phyloP scores from a whole-genome alignment of 2,329 filamentous ascomycete genomes.

The Paramyrothecium sp. region DNA sequence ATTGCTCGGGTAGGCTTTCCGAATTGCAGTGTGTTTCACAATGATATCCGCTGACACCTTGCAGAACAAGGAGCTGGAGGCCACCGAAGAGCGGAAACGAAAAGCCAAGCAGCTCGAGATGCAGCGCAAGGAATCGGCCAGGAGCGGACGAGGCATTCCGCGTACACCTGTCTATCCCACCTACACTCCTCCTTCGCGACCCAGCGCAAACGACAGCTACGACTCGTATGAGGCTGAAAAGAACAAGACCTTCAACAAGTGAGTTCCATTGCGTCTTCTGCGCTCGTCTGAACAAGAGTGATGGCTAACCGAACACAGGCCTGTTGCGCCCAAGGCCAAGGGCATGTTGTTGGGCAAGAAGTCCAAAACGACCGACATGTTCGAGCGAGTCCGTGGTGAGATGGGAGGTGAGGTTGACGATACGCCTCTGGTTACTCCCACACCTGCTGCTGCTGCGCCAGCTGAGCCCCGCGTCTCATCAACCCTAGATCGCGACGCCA shows the following conservation, averaged over 20 bases:
- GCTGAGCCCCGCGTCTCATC: constrained; percentile 59
- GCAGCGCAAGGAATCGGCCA: constrained; percentile 93
- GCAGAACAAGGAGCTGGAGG: constrained; percentile 97
- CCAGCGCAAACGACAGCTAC: constrained; percentile 76
- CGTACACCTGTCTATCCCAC: constrained; percentile 83
- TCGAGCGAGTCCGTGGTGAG: constrained; percentile 90
- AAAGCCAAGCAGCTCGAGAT: constrained; percentile 99
- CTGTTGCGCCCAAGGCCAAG: constrained; percentile 78
- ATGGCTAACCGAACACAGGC: constrained; percentile 31
- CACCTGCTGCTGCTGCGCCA: constrained; percentile 46
- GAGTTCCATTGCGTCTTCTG: constrained; percentile 25
- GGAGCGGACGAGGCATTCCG: constrained; percentile 66
- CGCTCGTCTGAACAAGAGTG: not conserved
- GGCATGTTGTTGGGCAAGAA: constrained; percentile 99
- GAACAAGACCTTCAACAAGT: constrained; percentile 87
- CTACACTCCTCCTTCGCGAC: constrained; percentile 77
- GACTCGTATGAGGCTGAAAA: constrained; percentile 96
- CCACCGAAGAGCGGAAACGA: constrained; percentile 95
- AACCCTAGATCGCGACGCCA: constrained; percentile 75
- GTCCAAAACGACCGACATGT: constrained; percentile 96
- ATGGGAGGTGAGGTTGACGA: constrained; percentile 85
- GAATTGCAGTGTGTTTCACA: not conserved
- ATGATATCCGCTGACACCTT: not conserved
- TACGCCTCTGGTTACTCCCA: constrained; percentile 64
- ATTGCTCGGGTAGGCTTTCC: constrained; percentile 73